Percentiles rank a stretch among this genome's conserved stretches.
Evolutionary conservation across 495 filamentous ascomycete species (phyloP).

Genomic region (Entonaema liquescens): DNA sequence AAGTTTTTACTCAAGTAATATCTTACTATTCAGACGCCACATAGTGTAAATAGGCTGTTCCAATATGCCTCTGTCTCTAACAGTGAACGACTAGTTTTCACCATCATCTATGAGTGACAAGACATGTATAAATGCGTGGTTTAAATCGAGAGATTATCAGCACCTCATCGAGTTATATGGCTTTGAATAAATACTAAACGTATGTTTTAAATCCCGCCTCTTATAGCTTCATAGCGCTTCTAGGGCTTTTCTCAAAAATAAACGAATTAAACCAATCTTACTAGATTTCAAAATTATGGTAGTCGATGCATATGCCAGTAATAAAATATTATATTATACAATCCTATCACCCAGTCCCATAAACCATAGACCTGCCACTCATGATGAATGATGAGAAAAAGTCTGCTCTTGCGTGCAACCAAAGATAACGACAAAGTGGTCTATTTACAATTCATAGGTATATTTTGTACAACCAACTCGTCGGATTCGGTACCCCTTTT

Average conservation of each 20-base stretch:
- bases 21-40: not conserved
- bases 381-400: conserved; percentile 3
- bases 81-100: too few species aligned
- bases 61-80: too few species aligned
- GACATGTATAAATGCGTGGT: too few species aligned
- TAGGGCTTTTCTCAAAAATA: not conserved
- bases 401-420: conserved; percentile 3
- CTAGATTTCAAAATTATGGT: not conserved
- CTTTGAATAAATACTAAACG: too few species aligned
- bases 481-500: not conserved
- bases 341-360: not conserved
- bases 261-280: not conserved
- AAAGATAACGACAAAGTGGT: conserved; percentile 6
- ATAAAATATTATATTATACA: conserved; percentile 14
- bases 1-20: too few species aligned
- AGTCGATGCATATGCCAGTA: not conserved
- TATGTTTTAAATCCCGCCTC: too few species aligned
- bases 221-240: not conserved
- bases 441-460: conserved; percentile 39
- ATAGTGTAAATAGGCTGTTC: not conserved
- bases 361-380: not conserved
- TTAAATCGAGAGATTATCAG: too few species aligned
- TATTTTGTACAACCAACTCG: conserved; percentile 28
- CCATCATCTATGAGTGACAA: too few species aligned
- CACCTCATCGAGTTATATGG: too few species aligned